phyloP scores from a whole-genome alignment of 371 early-diverging fungal genomes.

The Mortierella sp. region DNA sequence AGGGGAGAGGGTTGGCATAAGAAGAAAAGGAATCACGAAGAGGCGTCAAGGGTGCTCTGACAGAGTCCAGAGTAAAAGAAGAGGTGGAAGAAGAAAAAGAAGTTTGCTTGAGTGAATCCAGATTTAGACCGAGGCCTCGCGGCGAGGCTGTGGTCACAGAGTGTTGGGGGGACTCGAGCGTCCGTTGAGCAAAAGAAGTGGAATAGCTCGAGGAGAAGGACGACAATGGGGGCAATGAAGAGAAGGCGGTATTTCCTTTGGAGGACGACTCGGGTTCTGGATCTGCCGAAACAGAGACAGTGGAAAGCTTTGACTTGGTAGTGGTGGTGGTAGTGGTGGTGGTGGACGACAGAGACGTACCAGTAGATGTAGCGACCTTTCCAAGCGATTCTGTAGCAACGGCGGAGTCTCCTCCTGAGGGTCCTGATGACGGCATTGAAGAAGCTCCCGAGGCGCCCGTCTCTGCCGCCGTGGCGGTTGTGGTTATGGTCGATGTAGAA shows the following conservation, averaged over 20 bases:
- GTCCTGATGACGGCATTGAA: background rate
- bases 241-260: conserved; percentile 1
- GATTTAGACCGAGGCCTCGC: conserved; percentile 22
- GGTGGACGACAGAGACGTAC: background rate
- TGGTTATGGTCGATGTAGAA: background rate
- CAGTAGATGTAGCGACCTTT: conserved; percentile 12
- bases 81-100: conserved; percentile 1
- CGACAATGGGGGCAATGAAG: conserved; percentile 16
- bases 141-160: conserved; percentile 2
- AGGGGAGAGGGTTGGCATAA: conserved; percentile 15
- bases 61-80: conserved; percentile 16
- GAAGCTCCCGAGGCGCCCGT: background rate
- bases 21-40: conserved; percentile 27
- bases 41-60: conserved; percentile 33
- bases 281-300: conserved; percentile 13
- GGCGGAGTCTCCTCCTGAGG: background rate
- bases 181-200: background rate
- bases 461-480: background rate
- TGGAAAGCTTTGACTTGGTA: conserved; percentile 18
- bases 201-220: conserved; percentile 14
- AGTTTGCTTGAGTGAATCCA: conserved; percentile 24
- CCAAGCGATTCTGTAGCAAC: background rate
- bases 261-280: background rate
- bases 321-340: conserved; percentile 2
- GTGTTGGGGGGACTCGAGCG: background rate